Evolutionary conservation across 495 filamentous ascomycete genomes (phyloP).

Genomic region (Neurospora tetrasperma): DNA sequence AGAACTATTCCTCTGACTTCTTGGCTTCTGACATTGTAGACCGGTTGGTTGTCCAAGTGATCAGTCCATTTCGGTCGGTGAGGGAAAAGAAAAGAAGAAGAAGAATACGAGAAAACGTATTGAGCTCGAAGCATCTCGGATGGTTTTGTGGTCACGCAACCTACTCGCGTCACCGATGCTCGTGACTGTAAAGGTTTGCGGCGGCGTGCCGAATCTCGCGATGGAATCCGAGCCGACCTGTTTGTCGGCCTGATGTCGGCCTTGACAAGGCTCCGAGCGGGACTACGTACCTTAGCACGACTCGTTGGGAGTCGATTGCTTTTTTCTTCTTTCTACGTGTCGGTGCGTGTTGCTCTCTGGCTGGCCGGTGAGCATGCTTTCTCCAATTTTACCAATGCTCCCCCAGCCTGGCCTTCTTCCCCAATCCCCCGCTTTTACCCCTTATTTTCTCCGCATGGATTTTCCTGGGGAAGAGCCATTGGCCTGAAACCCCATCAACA

Average conservation of each 20-base stretch:
- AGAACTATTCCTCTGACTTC: background rate
- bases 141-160: background rate
- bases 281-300: too few relatives aligned
- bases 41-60: background rate
- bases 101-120: background rate
- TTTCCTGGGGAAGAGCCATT: background rate
- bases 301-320: background rate
- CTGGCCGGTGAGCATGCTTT: background rate
- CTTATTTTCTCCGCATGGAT: background rate
- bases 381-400: background rate
- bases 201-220: background rate
- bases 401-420: background rate
- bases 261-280: background rate
- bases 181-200: background rate
- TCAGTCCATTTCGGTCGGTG: background rate
- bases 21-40: background rate
- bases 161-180: background rate
- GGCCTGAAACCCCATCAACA: background rate
- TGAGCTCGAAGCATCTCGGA: background rate
- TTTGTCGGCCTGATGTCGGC: background rate
- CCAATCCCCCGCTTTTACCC: background rate
- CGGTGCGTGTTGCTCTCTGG: background rate
- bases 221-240: background rate
- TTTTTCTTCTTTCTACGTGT: background rate
- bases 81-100: background rate